Base-by-base conservation (phyloP, 306 rosid species). In the Quercus cerris region DNA sequence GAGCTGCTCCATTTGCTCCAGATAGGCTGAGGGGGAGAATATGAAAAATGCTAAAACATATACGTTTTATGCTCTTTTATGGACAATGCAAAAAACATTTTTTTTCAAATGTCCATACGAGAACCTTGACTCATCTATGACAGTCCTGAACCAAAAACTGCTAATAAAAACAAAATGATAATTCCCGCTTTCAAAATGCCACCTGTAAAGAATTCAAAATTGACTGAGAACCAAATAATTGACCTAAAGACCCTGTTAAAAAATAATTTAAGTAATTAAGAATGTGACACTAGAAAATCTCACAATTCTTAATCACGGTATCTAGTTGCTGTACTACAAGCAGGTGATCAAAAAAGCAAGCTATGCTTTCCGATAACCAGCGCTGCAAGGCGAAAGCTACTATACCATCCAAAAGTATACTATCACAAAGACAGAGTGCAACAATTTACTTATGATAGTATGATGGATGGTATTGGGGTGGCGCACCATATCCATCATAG, bases 371-470 rank as follows among this genome's bases (percentile, higher is more conserved):
- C 22, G 73, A 49, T 41, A 71, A 83, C 75, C 81, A 71, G 55
- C 49, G 8, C 52, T 76, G 81, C 59, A 63, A 78, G 18, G 83
- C 72, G 56, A 77, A 84, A 74, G 49, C 83, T 35, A 33, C 57
- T 56, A 73, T 76, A 74, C 81, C 87, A 78, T 77, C 75, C 84
- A 75, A 75, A 66, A 82, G 77, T 81, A 78, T 80, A 82, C 78
- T 28, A 75, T 78, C 70, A 70, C 31, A 59, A 80, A 62, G 44
- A 73, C 33, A 66, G 66, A 77, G 74, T 35, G 75, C 77, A 54
- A 33, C 71, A 76, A 80, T 62, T 91, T 94, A 88, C 78, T 77
- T 82, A 58, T 90, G 91, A 84, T 84, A 83, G 87, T 83, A 86
- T 66, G 91, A 83, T 67, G 91, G 63, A 66, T 83, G 89, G 88